Base-by-base conservation (phyloP, 139 green algal genomes). In the Pleodorina starrii region DNA sequence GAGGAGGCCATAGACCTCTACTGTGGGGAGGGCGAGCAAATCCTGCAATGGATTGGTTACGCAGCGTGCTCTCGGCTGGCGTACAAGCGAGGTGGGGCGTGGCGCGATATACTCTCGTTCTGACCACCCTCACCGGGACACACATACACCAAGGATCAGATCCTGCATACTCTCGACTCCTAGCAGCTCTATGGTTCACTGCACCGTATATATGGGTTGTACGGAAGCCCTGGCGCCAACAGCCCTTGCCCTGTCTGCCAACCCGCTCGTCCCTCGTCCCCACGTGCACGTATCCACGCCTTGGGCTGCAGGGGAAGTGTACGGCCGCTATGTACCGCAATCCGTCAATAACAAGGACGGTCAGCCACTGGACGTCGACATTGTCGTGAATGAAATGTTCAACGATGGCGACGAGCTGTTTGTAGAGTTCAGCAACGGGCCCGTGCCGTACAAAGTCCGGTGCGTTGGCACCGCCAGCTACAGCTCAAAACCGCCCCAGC, bases 351-450 rank as follows among this genome's bases (percentile, higher is more conserved):
- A 90, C 75, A 93, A 93, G 42, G 95, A 97, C 60, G 94, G 95
- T 3, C 92, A 90, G 43, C 75, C 95, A 2, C 89, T 96, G 71
- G 95, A 97, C 85, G 84, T 94, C 0, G 94, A 97, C 92, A 94
- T 96, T 32, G 95, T 97, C 48, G 83, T 97, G 23, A 96, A 96
- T 73, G 95, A 97, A 88, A 90, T 96, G 10, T 94, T 95, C 35
- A 83, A 54, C 17, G 94, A 96, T 43, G 91, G 92, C 0, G 93
- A 95, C 48, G 93, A 96, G 81, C 32, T 97, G 54, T 90, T 90
- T 57, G 93, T 97, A 38, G 94, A 97, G 85, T 97, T 95, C 88
- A 94, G 89, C 50, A 91, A 93, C 57, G 95, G 95, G 1, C 95
- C 95, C 0, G 68, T 90, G 51, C 92, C 94, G 1, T 97, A 91